These are phyloP conservation scores for Pterocarpus santalinus DNA, from an alignment of 306 rosid genomes.

Conservation along the genomic window DNA sequence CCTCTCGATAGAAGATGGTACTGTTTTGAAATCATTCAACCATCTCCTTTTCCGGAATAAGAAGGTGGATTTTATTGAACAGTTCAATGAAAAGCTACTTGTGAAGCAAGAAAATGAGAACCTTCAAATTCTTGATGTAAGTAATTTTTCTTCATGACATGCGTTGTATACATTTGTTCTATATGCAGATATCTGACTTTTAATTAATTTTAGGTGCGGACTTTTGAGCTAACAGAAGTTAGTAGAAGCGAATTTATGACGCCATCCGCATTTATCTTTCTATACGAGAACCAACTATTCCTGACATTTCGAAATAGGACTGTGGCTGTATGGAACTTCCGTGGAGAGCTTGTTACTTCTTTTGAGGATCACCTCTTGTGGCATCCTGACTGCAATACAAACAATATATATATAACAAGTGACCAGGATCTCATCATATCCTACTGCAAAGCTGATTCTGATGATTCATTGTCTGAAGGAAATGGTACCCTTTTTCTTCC, in stretches of 20 bases:
- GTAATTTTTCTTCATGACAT: slow-evolving; percentile 42
- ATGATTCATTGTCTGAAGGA: slow-evolving; percentile 91
- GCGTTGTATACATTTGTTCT: slow-evolving; percentile 35
- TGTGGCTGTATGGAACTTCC: slow-evolving; percentile 99
- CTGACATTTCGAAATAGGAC: slow-evolving; percentile 93
- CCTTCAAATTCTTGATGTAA: slow-evolving; percentile 96
- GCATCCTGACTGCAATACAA: slow-evolving; percentile 99
- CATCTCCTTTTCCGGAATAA: slow-evolving; percentile 96
- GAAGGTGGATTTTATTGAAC: slow-evolving; percentile 99
- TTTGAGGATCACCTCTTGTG: slow-evolving; percentile 99
- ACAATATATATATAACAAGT: slow-evolving; percentile 95
- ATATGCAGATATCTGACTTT: slow-evolving; percentile 45
- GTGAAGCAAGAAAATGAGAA: slow-evolving; percentile 99
- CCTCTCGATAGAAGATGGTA: slow-evolving; percentile 98
- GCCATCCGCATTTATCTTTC: slow-evolving; percentile 96
- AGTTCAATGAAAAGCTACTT: slow-evolving; percentile 97
- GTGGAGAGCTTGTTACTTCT: slow-evolving; percentile 99
- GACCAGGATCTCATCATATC: slow-evolving; percentile 99
- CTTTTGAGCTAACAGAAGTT: slow-evolving; percentile 91
- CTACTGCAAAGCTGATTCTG: slow-evolving; percentile 99
- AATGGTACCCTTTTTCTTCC: slow-evolving; percentile 63
- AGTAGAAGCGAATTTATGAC: slow-evolving; percentile 94
- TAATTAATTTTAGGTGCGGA: slow-evolving; percentile 74
- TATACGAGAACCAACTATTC: slow-evolving; percentile 94
- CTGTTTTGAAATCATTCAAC: slow-evolving; percentile 96